Evolutionary conservation across 768 basidiomycete genomes (phyloP), one percentile per base, ranked within the genome.

Genomic region (Pleurotus tuoliensis): DNA sequence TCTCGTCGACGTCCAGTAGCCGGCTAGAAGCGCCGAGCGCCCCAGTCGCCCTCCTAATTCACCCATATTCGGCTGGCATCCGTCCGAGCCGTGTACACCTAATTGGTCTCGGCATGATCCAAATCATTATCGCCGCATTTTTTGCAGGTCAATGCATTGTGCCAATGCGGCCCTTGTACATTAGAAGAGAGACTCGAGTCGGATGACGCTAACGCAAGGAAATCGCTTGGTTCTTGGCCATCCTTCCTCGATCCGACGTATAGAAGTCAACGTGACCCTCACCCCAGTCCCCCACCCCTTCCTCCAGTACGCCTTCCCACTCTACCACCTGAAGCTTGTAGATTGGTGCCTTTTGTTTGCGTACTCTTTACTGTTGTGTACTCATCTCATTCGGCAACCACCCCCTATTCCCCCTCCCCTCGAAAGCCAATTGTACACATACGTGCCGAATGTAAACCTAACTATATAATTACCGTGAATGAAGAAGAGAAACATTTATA

Each of bases 1-100:
- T 65, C 87, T 93, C 65, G 80, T 86, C 63, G 91, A 94, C 66
- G 91, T 94, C 55, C 88, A 93, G 76, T 93, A 77, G 65, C 41
- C 54, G 57, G 22, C 44, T 37, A 43, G 43, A 40, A 44, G 41
- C 41, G 41, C 44, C 47, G 58, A 58, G 40, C 44, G 49, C 34
- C 46, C 44, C 58, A 27, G 62, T 51, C 22, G 59, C 52, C 11
- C 52, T 54, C 20, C 18, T 51, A 27, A 51, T 16, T 20, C 24
- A 27, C 47, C 40, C 30, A 20, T 46, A 50, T 41, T 24, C 52
- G 52, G 52, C 52, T 44, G 52, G 25, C 25, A 50, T 50, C 48
- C 20, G n/a, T 44, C 48, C 48, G 30, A 50, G 52, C 39, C 52
- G 52, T 54, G 20, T 44, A 54, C 39, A 50, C 41, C 52, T 13